A percentile compares a stretch with the other conserved stretches of the same genome.
Evolutionary conservation across 2,329 filamentous ascomycete genomes (phyloP).

Genomic region (Aspergillus pseudonomiae): DNA sequence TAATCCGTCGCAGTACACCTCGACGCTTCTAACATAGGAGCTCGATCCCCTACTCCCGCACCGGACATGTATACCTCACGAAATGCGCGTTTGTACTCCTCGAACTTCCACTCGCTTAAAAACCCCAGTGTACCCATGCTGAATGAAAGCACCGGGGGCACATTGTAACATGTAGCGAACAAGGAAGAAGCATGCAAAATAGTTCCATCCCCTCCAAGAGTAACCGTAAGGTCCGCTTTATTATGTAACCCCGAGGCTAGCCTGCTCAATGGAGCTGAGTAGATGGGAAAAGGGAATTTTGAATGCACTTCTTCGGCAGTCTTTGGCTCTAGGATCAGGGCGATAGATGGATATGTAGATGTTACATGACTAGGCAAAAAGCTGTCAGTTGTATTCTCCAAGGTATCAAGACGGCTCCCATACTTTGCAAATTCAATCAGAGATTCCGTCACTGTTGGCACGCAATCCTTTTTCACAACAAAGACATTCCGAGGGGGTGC

Average conservation of each 20-base stretch:
- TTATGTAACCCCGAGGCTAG: conserved; percentile 61
- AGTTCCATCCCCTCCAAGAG: conserved; percentile 90
- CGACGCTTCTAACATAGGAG: conserved; percentile 48
- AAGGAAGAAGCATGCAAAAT: conserved; percentile 84
- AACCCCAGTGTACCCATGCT: conserved; percentile 97
- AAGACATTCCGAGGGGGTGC: conserved; percentile 69
- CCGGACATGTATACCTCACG: conserved; percentile 89
- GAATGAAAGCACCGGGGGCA: conserved; percentile 91
- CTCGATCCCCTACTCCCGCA: conserved; percentile 54
- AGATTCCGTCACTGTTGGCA: conserved; percentile 57
- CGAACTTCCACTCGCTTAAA: conserved; percentile 93
- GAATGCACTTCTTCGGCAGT: conserved; percentile 74
- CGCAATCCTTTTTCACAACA: conserved; percentile 67
- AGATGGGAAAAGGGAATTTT: conserved; percentile 73
- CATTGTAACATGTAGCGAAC: conserved; percentile 77
- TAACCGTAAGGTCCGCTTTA: conserved; percentile 87
- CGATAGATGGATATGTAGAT: conserved; percentile 76
- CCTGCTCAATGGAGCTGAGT: conserved; percentile 48
- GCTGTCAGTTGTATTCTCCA: not conserved
- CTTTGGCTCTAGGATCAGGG: conserved; percentile 79
- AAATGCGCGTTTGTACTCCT: conserved; percentile 89
- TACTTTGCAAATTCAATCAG: conserved; percentile 61
- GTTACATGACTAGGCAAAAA: conserved; percentile 65
- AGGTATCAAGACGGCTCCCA: not conserved
- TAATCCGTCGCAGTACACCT: conserved; percentile 32